Evolutionary conservation across 148 eudicot species (phyloP), one percentile per base, ranked within the genome.

Genomic region (Pharnaceum exiguum): DNA sequence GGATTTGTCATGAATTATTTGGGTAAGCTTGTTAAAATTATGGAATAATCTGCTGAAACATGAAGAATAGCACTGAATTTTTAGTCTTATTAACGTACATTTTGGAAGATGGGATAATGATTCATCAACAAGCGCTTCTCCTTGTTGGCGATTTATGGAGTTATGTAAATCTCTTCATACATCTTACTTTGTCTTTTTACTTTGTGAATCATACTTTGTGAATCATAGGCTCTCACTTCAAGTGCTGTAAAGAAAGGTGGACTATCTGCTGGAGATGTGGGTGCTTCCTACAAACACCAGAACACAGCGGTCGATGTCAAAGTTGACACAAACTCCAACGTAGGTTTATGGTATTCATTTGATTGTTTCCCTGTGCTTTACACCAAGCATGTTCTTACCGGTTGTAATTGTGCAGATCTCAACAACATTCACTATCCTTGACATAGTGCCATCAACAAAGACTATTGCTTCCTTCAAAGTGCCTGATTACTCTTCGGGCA

Each of bases 201-300:
- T 26, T 5, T 5, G n/a, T n/a, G n/a, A n/a, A n/a, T 2, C n/a
- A 46, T 29, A 12, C 23, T 7, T 52, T 12, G 38, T 35, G 35
- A 12, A 10, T 6, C 10, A 15, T 54, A 75, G 97, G 86, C 82
- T 59, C 75, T 94, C 57, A 94, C 96, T 37, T 83, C 98, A 54
- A 81, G 86, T 69, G 85, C 96, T 22, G 84, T 83, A 70, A 93
- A 88, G 76, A 93, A 83, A 73, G 98, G 98, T 69, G 99, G 96
- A 32, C 70, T 89, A 28, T 81, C 99, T 36, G 60, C 89, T 29
- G 95, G 99, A 36, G 95, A 86, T 76, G 91, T 94, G 39, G 87
- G 77, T 45, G 80, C 86, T 45, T 68, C 63, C 60, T 94, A 89
- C 81, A 78, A 78, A 57, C 82, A 86, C 57, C 83, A 82, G 60